Conservation (phyloP, 768 basidiomycete genomes). For the Tephrocybe rancida region DNA sequence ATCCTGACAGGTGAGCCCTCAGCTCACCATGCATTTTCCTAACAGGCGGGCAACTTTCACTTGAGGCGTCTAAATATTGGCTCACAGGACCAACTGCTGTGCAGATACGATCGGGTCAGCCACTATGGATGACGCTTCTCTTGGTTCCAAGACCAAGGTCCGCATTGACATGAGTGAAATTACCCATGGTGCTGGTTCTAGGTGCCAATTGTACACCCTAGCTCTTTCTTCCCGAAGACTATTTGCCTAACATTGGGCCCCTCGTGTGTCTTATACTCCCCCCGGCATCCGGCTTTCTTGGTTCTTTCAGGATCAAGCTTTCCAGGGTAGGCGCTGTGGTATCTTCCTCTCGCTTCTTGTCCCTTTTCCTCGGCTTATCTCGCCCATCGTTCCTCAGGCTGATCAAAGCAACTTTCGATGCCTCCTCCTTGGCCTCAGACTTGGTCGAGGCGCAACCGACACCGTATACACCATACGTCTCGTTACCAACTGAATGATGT, state of each 20-base stretch:
- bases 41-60: background rate
- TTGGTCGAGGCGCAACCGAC: constrained; percentile 2
- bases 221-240: background rate
- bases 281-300: background rate
- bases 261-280: background rate
- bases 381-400: constrained; percentile 4
- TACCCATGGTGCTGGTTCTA: background rate
- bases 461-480: constrained; percentile 9
- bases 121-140: background rate
- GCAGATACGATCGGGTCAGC: background rate
- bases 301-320: background rate
- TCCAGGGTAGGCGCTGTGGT: background rate
- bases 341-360: background rate
- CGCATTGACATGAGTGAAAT: background rate
- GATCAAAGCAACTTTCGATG: constrained; percentile 6
- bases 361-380: constrained; percentile 1
- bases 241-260: background rate
- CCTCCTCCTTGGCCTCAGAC: constrained; percentile 13
- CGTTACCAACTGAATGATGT: background rate
- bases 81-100: background rate
- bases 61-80: background rate
- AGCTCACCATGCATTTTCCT: too few species aligned
- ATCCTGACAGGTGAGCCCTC: too few species aligned
- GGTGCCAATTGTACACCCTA: background rate
- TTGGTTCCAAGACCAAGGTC: background rate